Evolutionary conservation across 2,329 filamentous ascomycete genomes (phyloP), one percentile per base, ranked within the genome.

Genomic region (Fusarium albidum): DNA sequence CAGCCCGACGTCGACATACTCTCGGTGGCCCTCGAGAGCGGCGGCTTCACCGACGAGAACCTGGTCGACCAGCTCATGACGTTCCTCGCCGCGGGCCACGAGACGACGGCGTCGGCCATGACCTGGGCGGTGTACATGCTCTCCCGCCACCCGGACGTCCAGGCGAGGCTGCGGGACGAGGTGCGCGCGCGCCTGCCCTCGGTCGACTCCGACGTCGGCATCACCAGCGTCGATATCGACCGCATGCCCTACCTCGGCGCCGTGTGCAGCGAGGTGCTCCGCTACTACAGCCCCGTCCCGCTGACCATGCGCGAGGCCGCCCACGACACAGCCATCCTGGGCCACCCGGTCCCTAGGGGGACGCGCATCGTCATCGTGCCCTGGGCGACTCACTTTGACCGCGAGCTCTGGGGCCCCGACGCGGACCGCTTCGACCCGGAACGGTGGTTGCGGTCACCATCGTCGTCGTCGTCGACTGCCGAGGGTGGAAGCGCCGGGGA

Each of bases 51-150:
- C 11, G 90, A 95, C 57, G 89, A 92, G 41, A 86, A 91, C 55
- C 82, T 96, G n/a, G 84, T 92, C 29, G 89, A 95, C 70, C 92
- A 96, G 73, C 83, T 95, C 69, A 95, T 96, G 90, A 96, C 91
- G 1, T 95, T 96, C 76, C 82, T 96, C 6, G 89, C 88, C 1
- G 92, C 92, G 0, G 88, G 88, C 17, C 91, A 94, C 71, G 90
- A 94, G 74, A 94, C 91, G 1, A 93, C 90, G 0, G 85, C 91
- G 1, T 82, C 86, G 1, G 82, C 90, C 14, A 79, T 95, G 68
- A 89, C 87, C n/a, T 94, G 90, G 89, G 83, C 87, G 4, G 73
- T 86, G 8, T 90, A 92, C 68, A 76, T 88, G 35, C 81, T 95
- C n/a, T 84, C 84, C 63, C 79, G 80, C 15, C 73, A 91, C 63